Base-by-base conservation (phyloP, 805 yeast species). In the Candida arabinofermentans region DNA sequence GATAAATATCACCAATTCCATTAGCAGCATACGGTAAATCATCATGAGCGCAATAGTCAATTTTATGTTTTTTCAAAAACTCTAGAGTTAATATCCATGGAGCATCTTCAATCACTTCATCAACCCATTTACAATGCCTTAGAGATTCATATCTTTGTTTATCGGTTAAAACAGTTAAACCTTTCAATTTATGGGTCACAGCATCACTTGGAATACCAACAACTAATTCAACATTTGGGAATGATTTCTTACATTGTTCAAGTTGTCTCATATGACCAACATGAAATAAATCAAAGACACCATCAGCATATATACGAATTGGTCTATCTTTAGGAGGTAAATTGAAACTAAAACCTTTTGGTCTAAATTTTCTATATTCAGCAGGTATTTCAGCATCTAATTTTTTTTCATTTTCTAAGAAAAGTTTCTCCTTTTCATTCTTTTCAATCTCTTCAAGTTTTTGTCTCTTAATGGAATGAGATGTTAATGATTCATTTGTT, bases 1-100 rank as follows among this genome's bases (percentile, higher is more conserved):
- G 81, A 67, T 93, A 93, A 41, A 93, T 89, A 62, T 93, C 99
- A 61, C 86, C 96, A 29, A 81, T 73, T 46, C 83, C 96, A n/a
- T 79, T 80, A 19, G 91, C 80, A 1, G 86, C 96, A 60, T 93
- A 93, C 1, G 99, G 99, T 48, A 88, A 69, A 64, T 93, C 98
- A 67, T 93, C 99, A 64, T 93, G 99, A 2, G 99, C 99, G 46
- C 91, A 96, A 57, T 88, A 93, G 63, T 93, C 99, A 51, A 93
- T 88, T 41, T 80, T 70, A 65, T 93, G 96, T 53, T 83, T 65
- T 36, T 69, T 69, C 50, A 93, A 65, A 55, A 93, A 93, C 34
- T 83, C 88, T 41, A 88, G 78, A 2, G 89, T 84, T 22, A 93
- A 89, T 53, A 85, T 77, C 99, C 99, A 93, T 12, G 99, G 99